These are phyloP conservation scores for Papiliotrema nemorosa DNA, from an alignment of 1,284 basidiomycete genomes.

Conservation along the genomic window DNA sequence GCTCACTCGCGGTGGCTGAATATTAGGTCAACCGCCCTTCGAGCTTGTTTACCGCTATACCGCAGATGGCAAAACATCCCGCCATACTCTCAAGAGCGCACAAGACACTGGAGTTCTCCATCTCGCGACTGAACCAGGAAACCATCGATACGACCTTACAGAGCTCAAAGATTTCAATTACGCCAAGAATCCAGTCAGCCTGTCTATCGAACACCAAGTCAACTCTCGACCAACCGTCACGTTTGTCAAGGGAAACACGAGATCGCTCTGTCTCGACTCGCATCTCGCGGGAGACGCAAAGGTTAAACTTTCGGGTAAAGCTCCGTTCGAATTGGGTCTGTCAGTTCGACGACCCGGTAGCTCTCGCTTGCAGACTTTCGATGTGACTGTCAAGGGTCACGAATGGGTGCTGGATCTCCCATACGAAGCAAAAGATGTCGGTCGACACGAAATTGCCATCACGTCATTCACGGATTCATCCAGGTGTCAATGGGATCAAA, in stretches of 20 bases:
- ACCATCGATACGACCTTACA: constrained; percentile 82
- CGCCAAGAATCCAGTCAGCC: constrained; percentile 55
- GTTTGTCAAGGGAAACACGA: constrained; percentile 64
- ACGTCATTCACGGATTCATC: constrained; percentile 72
- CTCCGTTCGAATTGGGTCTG: constrained; percentile 78
- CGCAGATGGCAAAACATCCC: constrained; percentile 52
- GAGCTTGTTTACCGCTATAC: constrained; percentile 59
- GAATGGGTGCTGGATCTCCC: constrained; percentile 75
- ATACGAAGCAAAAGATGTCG: constrained; percentile 70
- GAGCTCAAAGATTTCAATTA: constrained; percentile 87
- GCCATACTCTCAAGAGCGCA: constrained; percentile 79
- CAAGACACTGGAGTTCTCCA: constrained; percentile 78
- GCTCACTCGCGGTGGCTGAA: not conserved
- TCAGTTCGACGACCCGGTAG: constrained; percentile 71
- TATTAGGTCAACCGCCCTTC: constrained; percentile 72
- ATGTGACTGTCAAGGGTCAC: constrained; percentile 57
- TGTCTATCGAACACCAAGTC: constrained; percentile 75
- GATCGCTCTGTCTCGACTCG: constrained; percentile 66
- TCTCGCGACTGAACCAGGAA: constrained; percentile 72
- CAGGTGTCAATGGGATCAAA: constrained; percentile 67
- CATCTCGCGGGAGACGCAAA: constrained; percentile 58
- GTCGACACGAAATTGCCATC: constrained; percentile 74
- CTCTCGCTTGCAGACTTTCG: constrained; percentile 60
- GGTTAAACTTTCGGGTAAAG: constrained; percentile 68
- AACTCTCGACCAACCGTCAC: constrained; percentile 69